phyloP scores from a whole-genome alignment of 257 asterid genomes.

The Solanum appendiculatum region DNA sequence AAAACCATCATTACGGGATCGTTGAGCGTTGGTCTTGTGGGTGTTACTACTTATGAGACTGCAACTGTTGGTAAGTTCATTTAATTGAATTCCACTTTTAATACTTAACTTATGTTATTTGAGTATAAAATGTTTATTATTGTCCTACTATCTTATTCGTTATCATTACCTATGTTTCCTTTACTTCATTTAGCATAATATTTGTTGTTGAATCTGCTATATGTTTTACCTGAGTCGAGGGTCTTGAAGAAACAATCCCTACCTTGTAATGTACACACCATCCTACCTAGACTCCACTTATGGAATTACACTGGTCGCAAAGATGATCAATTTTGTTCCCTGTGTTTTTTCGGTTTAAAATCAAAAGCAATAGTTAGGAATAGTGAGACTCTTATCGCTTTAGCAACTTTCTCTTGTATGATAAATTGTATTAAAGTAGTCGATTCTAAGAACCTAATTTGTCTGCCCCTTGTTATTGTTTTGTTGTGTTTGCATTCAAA shows the following conservation, averaged over 20 bases:
- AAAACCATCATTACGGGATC: constrained; percentile 60
- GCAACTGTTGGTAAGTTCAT: constrained; percentile 52
- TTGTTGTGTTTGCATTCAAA: not conserved
- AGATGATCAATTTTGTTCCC: not conserved
- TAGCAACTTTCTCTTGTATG: not conserved
- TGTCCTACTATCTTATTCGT: not conserved
- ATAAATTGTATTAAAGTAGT: not conserved
- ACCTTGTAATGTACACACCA: not conserved
- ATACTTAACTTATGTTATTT: not conserved
- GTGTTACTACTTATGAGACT: constrained; percentile 41
- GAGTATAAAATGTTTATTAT: not conserved
- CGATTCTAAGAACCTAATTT: not conserved
- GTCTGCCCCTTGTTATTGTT: not conserved
- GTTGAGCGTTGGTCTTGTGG: constrained; percentile 34
- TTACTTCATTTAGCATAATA: too few relatives aligned
- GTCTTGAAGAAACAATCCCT: not conserved
- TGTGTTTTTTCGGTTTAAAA: not conserved
- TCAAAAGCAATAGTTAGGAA: too few relatives aligned
- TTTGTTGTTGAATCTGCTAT: not conserved
- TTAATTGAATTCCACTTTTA: not conserved
- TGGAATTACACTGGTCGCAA: not conserved
- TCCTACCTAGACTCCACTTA: not conserved
- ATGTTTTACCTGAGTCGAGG: not conserved
- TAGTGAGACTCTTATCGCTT: not conserved
- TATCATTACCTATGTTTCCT: not conserved